Evolutionary conservation across 1,139 yeast genomes (phyloP).

Genomic region (Sugiyamaella novakii): DNA sequence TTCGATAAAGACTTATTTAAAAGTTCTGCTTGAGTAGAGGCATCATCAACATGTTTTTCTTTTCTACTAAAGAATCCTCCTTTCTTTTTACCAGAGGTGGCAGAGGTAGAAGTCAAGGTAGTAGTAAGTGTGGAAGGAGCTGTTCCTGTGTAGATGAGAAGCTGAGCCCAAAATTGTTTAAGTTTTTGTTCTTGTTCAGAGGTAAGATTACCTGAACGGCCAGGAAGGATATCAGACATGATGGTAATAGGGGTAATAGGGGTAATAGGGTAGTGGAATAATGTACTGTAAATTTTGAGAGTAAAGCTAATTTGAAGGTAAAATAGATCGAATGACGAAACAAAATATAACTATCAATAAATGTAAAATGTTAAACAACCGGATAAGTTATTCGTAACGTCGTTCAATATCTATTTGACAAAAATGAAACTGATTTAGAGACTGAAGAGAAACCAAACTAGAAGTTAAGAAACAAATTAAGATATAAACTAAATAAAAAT

Average conservation of each 20-base stretch:
- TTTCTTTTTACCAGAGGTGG: constrained; percentile 19
- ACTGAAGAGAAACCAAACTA: too few species aligned
- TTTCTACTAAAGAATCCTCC: constrained; percentile 19
- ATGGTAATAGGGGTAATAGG: too few species aligned
- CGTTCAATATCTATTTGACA: too few species aligned
- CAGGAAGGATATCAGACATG: constrained; percentile 39
- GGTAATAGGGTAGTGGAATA: too few species aligned
- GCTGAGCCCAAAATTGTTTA: constrained; percentile 75
- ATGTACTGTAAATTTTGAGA: not conserved
- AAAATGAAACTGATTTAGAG: too few species aligned
- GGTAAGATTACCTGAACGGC: constrained; percentile 62
- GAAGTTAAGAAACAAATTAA: too few species aligned
- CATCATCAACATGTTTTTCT: constrained; percentile 27
- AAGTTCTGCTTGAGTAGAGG: constrained; percentile 30
- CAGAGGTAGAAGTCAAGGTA: constrained; percentile 28
- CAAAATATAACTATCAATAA: too few species aligned
- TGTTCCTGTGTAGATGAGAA: constrained; percentile 63
- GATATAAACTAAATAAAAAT: too few species aligned
- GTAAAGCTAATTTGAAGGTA: too few species aligned
- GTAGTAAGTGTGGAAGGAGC: constrained; percentile 47
- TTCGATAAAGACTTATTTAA: constrained; percentile 16
- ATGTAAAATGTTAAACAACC: too few species aligned
- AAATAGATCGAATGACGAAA: too few species aligned
- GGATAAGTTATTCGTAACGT: too few species aligned
- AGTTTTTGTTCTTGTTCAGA: constrained; percentile 64